Base-by-base conservation (phyloP, 495 filamentous ascomycete species). In the Podospora sp. region DNA sequence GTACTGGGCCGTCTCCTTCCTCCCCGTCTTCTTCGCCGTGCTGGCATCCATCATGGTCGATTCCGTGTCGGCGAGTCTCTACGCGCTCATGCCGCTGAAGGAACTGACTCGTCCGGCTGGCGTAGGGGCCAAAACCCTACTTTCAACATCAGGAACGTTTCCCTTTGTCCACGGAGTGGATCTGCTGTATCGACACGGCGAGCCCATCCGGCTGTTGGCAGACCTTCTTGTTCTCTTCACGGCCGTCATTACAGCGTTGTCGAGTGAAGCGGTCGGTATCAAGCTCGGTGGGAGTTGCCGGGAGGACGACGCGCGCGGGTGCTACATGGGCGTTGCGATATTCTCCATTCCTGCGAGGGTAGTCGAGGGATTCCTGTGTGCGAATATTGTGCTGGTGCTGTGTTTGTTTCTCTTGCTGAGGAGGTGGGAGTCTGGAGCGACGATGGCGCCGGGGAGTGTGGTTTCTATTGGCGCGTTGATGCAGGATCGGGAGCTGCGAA, bases 1-100 rank as follows among this genome's bases (percentile, higher is more conserved):
- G 21, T 76, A 78, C 65, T 71, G 69, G 63, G 66, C 75, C 24
- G 72, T 71, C 24, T 71, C 57, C 51, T 75, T 76, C 70, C 65
- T 76, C 8, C 71, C 76, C 3, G 72, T 73, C 22, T 29, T 78
- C 33, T 55, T 76, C 0, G 59, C 68, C 63, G 71, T 68, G 61
- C 50, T 68, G 0, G 58, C 76, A 0, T 71, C 71, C 14, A 68
- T 74, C 12, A 67, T 72, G 18, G 59, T 73, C 11, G 71, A 70
- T 33, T 71, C 75, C 51, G 65, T 75, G 29, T 63, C 27, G 49
- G 35, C 59, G 0, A 66, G 71, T 66, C 46, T 68, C 49, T 72
- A 75, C 25, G 70, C 69, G 52, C 58, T 76, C 33, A 68, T 73
- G 65, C 76, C 76, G 1, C 75, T 72, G 69, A 66, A 74, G 60